Conservation (phyloP, 148 eudicot species). For the Cornus suecica region DNA sequence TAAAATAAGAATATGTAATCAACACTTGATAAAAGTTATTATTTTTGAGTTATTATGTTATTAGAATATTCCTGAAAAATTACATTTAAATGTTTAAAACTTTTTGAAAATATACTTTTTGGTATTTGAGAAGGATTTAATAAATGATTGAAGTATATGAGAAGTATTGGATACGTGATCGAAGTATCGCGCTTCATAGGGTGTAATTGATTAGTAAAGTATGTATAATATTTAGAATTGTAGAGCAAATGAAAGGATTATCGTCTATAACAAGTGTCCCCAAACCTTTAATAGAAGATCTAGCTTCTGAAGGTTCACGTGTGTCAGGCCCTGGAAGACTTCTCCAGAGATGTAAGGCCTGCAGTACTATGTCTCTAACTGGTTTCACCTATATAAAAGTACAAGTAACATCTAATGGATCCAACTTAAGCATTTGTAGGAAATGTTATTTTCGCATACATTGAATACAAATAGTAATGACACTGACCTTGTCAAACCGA, state of each 20-base stretch:
- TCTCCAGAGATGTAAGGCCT: conserved; percentile 74
- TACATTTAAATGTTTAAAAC: too few species aligned
- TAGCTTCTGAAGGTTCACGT: conserved; percentile 58
- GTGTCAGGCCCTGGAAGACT: conserved; percentile 48
- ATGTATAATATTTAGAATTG: not conserved
- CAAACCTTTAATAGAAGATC: conserved; percentile 62
- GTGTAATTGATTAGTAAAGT: not conserved
- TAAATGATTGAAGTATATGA: too few species aligned
- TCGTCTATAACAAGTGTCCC: not conserved
- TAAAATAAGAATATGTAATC: too few species aligned
- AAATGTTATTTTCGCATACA: not conserved
- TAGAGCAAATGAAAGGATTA: not conserved
- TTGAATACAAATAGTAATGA: not conserved
- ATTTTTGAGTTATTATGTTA: too few species aligned
- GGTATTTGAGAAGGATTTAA: too few species aligned
- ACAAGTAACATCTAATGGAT: conserved; percentile 13
- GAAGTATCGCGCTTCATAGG: too few species aligned
- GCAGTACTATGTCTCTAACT: conserved; percentile 70
- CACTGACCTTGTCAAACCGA: conserved; percentile 82
- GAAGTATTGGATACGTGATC: too few species aligned
- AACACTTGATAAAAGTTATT: too few species aligned
- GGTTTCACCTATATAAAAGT: conserved; percentile 67
- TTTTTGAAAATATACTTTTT: too few species aligned
- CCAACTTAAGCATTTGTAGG: conserved; percentile 18
- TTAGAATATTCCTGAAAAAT: too few species aligned